Evolutionary conservation across 306 rosid genomes (phyloP).

Genomic region (Vigna radiata): DNA sequence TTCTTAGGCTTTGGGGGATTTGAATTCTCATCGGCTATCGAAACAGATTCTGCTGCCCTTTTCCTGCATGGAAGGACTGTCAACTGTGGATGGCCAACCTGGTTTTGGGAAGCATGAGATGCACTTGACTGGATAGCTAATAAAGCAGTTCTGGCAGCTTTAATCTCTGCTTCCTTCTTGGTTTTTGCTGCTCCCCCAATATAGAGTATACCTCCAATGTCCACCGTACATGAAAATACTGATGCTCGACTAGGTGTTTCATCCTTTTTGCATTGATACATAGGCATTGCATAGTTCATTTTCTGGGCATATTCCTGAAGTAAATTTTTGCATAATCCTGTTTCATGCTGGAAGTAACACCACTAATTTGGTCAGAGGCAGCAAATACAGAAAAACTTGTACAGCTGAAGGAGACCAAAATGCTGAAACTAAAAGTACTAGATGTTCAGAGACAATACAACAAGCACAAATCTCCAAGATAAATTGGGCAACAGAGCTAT

Average conservation of each 20-base stretch:
- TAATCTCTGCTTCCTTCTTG: constrained; percentile 95
- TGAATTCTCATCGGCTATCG: constrained; percentile 46
- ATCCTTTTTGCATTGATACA: constrained; percentile 72
- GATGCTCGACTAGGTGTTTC: constrained; percentile 59
- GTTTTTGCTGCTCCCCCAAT: constrained; percentile 86
- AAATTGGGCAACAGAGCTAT: background rate
- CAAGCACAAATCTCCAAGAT: constrained; percentile 20
- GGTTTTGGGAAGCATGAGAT: constrained; percentile 53
- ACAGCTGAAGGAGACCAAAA: constrained; percentile 13
- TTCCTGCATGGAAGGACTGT: constrained; percentile 81
- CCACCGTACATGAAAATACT: constrained; percentile 74
- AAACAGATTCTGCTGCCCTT: constrained; percentile 51
- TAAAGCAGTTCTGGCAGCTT: constrained; percentile 97
- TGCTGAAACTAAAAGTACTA: constrained; percentile 6
- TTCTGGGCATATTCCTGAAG: constrained; percentile 99
- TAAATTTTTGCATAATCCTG: constrained; percentile 96
- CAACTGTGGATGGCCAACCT: constrained; percentile 53
- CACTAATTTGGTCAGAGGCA: constrained; percentile 41
- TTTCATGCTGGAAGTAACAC: constrained; percentile 75
- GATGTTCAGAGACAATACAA: constrained; percentile 27
- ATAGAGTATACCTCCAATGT: constrained; percentile 86
- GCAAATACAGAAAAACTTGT: constrained; percentile 27
- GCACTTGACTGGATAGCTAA: constrained; percentile 75
- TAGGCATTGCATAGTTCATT: constrained; percentile 93
- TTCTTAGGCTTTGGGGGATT: constrained; percentile 60